Evolutionary conservation across 768 basidiomycete species (phyloP).

Genomic region (Kwoniella dendrophila): DNA sequence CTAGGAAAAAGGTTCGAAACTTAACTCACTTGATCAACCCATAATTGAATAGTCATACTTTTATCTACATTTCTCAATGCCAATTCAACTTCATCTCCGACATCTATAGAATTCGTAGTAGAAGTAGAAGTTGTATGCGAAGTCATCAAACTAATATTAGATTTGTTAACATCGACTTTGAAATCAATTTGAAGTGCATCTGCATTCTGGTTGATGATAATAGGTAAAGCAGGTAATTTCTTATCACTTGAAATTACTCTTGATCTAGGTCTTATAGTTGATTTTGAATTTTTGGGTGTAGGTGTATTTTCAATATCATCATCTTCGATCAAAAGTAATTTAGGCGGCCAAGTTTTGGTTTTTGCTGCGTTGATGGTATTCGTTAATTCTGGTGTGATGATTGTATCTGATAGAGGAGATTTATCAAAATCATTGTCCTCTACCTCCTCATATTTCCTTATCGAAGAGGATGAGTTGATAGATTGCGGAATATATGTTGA

Average conservation of each 20-base stretch:
- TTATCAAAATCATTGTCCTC: background rate
- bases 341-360: background rate
- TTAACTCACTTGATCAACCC: constrained; percentile 68
- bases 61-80: constrained; percentile 41
- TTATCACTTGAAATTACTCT: constrained; percentile 13
- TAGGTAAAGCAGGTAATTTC: constrained; percentile 12
- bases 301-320: constrained; percentile 8
- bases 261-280: background rate
- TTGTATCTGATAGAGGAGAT: constrained; percentile 7
- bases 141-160: too few relatives aligned
- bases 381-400: constrained; percentile 1
- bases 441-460: background rate
- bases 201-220: background rate
- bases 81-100: constrained; percentile 4
- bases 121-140: too few relatives aligned
- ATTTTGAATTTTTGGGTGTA: constrained; percentile 5
- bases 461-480: background rate
- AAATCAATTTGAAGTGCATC: too few relatives aligned
- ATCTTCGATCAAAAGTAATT: background rate
- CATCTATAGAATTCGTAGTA: constrained; percentile 1
- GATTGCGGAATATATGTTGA: constrained; percentile 1
- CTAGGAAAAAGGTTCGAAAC: too few relatives aligned
- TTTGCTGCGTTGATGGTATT: too few relatives aligned
- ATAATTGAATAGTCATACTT: constrained; percentile 64
- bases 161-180: too few relatives aligned